These are phyloP conservation scores for Copromyces sp. DNA, from an alignment of 495 filamentous ascomycete genomes.

Conservation along the genomic window DNA sequence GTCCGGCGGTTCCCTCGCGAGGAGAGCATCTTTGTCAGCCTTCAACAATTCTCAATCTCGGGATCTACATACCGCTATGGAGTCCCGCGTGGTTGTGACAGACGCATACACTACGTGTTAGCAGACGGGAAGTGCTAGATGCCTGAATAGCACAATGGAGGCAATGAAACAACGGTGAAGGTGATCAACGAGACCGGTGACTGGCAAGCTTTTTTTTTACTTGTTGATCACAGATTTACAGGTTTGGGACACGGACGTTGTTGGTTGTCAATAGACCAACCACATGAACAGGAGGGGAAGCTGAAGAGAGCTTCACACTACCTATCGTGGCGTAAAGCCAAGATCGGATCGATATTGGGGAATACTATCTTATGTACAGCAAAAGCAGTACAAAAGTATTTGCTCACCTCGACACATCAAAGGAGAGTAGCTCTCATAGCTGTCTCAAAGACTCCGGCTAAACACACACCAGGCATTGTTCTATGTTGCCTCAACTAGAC, in stretches of 20 bases:
- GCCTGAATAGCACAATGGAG: background rate
- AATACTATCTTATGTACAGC: background rate
- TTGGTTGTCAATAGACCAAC: no score
- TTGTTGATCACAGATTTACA: background rate
- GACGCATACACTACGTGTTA: background rate
- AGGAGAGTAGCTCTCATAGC: no score
- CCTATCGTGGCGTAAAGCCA: background rate
- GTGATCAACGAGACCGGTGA: background rate
- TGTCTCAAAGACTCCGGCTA: background rate
- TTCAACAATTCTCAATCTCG: background rate
- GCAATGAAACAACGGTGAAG: background rate
- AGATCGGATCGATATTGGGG: background rate
- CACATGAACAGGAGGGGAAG: background rate
- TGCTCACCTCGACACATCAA: background rate
- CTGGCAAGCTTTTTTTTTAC: background rate
- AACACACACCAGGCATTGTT: background rate
- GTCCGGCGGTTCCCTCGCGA: background rate
- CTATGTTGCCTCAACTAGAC: background rate
- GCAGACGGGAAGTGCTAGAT: background rate
- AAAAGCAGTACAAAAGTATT: background rate
- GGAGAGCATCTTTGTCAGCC: background rate
- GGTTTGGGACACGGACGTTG: no score
- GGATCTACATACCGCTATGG: background rate
- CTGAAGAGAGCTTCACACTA: background rate
- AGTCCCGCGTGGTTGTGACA: background rate